phyloP scores from a whole-genome alignment of 257 asterid genomes.

The Ocimum tenuiflorum region DNA sequence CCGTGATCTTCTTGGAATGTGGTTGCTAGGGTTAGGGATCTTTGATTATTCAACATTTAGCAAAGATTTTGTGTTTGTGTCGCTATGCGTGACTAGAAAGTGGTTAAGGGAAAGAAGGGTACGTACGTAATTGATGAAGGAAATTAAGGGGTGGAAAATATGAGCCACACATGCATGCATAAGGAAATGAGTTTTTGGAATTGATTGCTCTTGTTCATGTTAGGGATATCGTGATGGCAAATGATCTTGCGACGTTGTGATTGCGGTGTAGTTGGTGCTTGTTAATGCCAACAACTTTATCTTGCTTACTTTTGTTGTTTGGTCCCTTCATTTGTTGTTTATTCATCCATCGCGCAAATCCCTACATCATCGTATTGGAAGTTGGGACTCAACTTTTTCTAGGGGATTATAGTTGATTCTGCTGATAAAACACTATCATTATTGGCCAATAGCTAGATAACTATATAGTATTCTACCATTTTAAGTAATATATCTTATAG shows the following conservation, averaged over 20 bases:
- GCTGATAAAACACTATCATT: no score
- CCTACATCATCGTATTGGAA: background rate
- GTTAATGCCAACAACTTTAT: background rate
- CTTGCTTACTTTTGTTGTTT: slow-evolving; percentile 4
- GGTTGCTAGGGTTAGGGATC: slow-evolving; percentile 28
- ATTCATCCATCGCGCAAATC: background rate
- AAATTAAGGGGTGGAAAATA: background rate
- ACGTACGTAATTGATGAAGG: background rate
- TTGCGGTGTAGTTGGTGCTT: background rate
- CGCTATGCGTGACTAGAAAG: background rate
- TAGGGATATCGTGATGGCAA: background rate
- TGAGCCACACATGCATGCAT: slow-evolving; percentile 33
- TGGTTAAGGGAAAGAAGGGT: background rate
- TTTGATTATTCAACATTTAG: slow-evolving; percentile 46
- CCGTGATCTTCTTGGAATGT: slow-evolving; percentile 25
- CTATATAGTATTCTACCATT: background rate
- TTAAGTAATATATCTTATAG: background rate
- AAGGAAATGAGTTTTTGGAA: background rate
- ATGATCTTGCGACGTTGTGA: slow-evolving; percentile 13
- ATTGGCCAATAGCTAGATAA: background rate
- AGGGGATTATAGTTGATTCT: no score
- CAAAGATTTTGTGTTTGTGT: background rate
- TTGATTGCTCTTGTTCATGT: background rate
- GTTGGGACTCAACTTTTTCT: no score
- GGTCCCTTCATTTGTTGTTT: slow-evolving; percentile 12